Conservation (phyloP, 768 basidiomycete species). For the Podaxis mareebaensis region DNA sequence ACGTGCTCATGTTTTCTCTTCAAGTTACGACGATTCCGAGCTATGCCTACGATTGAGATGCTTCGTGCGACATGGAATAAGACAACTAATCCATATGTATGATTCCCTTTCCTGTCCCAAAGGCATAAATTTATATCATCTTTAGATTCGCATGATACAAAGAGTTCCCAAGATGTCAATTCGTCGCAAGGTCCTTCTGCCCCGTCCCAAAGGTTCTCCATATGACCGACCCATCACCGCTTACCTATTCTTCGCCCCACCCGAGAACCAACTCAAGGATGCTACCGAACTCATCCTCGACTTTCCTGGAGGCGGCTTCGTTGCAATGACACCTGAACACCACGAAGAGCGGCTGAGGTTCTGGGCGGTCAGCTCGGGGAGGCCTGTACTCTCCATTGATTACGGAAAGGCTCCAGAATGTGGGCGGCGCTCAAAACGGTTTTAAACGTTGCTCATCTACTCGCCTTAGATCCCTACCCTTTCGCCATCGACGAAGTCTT, state of each 20-base stretch:
- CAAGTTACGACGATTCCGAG: constrained; percentile 88
- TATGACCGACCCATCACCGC: constrained; percentile 83
- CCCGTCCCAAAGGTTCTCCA: constrained; percentile 73
- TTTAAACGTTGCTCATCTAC: not conserved
- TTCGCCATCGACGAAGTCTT: constrained; percentile 95
- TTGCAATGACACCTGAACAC: constrained; percentile 94
- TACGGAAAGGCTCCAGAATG: constrained; percentile 98
- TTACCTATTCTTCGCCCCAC: constrained; percentile 79
- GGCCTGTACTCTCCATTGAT: constrained; percentile 83
- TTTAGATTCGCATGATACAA: constrained; percentile 63
- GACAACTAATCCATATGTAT: constrained; percentile 87
- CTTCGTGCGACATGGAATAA: constrained; percentile 97
- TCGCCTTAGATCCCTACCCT: constrained; percentile 83
- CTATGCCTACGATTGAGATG: constrained; percentile 96
- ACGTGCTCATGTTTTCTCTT: not conserved
- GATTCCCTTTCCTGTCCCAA: constrained; percentile 24
- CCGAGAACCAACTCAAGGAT: constrained; percentile 59
- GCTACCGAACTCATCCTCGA: constrained; percentile 86
- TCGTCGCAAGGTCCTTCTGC: constrained; percentile 76
- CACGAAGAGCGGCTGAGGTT: constrained; percentile 90
- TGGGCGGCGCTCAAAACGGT: constrained; percentile 34
- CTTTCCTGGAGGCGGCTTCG: constrained; percentile 95
- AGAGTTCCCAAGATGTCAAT: constrained; percentile 65
- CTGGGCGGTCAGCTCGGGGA: constrained; percentile 81
- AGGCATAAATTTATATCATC: constrained; percentile 4